phyloP scores from a whole-genome alignment of 2,329 filamentous ascomycete species.

The Pestalotiopsis sp. region DNA sequence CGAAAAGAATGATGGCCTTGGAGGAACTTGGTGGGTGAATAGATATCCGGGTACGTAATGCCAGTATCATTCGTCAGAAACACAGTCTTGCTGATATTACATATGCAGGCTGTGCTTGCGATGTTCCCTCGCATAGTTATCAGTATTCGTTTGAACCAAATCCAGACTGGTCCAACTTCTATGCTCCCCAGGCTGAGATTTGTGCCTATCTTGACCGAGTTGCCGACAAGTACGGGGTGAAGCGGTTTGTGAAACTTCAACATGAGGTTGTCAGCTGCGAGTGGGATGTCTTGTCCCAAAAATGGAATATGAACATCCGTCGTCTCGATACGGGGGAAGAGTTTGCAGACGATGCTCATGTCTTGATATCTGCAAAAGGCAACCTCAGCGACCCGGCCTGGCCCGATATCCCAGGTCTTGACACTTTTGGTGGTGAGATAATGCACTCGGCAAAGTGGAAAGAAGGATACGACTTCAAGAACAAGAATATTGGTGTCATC shows the following conservation, averaged over 20 bases:
- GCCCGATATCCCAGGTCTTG: constrained; percentile 43
- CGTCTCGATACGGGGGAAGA: constrained; percentile 34
- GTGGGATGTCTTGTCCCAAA: constrained; percentile 39
- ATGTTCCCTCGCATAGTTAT: constrained; percentile 49
- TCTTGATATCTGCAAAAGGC: constrained; percentile 43
- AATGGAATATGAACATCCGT: constrained; percentile 39
- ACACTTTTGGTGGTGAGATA: constrained; percentile 40
- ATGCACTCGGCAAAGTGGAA: constrained; percentile 50
- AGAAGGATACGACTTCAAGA: constrained; percentile 42
- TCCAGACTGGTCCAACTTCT: constrained; percentile 52
- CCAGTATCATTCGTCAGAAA: not conserved
- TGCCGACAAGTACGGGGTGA: constrained; percentile 45
- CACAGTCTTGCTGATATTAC: not conserved
- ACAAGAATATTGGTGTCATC: constrained; percentile 50
- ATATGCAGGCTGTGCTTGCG: constrained; percentile 29
- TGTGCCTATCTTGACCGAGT: constrained; percentile 47
- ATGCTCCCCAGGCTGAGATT: constrained; percentile 49
- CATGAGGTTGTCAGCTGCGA: constrained; percentile 40
- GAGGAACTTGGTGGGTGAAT: constrained; percentile 40
- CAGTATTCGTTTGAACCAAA: constrained; percentile 58
- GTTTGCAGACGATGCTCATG: constrained; percentile 39
- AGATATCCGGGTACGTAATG: constrained; percentile 31
- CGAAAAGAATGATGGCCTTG: constrained; percentile 33
- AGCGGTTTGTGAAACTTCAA: constrained; percentile 44
- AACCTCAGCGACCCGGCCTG: constrained; percentile 42